Evolutionary conservation across 2,329 filamentous ascomycete genomes (phyloP).

Genomic region (Thielaviopsis ethacetica): DNA sequence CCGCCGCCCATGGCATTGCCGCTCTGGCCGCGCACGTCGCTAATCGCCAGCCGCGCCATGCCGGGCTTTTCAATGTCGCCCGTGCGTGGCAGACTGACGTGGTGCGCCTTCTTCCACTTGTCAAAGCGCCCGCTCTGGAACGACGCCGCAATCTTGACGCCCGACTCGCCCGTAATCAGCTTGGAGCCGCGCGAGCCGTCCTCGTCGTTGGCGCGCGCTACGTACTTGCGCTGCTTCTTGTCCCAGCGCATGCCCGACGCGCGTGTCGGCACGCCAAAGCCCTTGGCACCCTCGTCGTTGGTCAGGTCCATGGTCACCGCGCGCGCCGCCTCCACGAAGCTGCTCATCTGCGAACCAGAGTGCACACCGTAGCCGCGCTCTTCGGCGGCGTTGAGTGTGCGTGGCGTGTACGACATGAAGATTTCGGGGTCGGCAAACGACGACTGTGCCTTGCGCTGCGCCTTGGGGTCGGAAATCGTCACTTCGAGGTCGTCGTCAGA

Average conservation of each 20-base stretch:
- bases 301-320: constrained; percentile 81
- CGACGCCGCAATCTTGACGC: constrained; percentile 85
- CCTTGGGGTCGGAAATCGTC: constrained; percentile 46
- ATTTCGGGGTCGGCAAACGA: constrained; percentile 73
- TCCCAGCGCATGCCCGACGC: constrained; percentile 68
- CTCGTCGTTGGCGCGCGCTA: constrained; percentile 78
- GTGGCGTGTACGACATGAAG: constrained; percentile 93
- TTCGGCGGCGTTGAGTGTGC: constrained; percentile 64
- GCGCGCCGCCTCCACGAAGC: constrained; percentile 79
- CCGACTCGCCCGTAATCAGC: constrained; percentile 76
- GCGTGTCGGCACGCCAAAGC: constrained; percentile 62
- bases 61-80: constrained; percentile 57
- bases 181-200: constrained; percentile 61
- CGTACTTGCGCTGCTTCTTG: constrained; percentile 92
- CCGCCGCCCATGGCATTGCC: constrained; percentile 15
- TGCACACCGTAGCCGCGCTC: constrained; percentile 89
- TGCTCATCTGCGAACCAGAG: constrained; percentile 49
- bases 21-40: constrained; percentile 10
- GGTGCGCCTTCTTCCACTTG: constrained; percentile 75
- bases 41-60: constrained; percentile 15
- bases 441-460: constrained; percentile 26
- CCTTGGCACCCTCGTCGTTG: constrained; percentile 69
- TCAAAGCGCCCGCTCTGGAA: constrained; percentile 93
- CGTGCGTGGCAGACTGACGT: constrained; percentile 60
- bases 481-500: constrained; percentile 48